Evolutionary conservation across 2,329 filamentous ascomycete genomes (phyloP).

Genomic region (Tolypocladium amazonense): DNA sequence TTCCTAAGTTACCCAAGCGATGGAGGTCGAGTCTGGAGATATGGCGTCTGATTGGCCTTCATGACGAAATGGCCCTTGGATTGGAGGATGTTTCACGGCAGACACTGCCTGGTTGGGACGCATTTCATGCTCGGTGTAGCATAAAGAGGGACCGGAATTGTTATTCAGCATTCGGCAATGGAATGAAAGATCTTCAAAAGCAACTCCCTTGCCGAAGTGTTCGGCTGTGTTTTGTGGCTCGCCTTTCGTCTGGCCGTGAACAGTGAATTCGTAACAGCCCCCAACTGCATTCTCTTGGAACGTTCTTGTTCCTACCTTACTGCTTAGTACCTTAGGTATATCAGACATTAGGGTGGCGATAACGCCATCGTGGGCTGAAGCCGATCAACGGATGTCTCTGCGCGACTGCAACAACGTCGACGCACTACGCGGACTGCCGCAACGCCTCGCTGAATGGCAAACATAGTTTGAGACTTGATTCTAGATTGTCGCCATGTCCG

Average conservation of each 20-base stretch:
- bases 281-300: background rate
- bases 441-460: background rate
- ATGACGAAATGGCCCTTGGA: constrained; percentile 23
- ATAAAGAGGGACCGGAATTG: constrained; percentile 23
- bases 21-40: constrained; percentile 23
- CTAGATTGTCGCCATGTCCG: background rate
- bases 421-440: background rate
- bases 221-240: background rate
- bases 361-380: background rate
- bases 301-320: background rate
- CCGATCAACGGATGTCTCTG: background rate
- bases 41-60: constrained; percentile 26
- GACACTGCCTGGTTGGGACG: constrained; percentile 25
- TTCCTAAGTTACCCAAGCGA: constrained; percentile 27
- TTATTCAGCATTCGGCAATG: constrained; percentile 26
- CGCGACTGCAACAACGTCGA: background rate
- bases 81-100: constrained; percentile 23
- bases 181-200: constrained; percentile 25
- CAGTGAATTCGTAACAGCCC: background rate
- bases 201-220: background rate
- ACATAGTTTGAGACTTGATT: background rate
- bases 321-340: no score
- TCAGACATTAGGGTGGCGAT: no score
- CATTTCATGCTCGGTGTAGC: constrained; percentile 29
- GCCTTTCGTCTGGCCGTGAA: background rate